Evolutionary conservation across 352 stramenopile species (phyloP), one percentile per base, ranked within the genome.

Genomic region (Pythium angustatum): DNA sequence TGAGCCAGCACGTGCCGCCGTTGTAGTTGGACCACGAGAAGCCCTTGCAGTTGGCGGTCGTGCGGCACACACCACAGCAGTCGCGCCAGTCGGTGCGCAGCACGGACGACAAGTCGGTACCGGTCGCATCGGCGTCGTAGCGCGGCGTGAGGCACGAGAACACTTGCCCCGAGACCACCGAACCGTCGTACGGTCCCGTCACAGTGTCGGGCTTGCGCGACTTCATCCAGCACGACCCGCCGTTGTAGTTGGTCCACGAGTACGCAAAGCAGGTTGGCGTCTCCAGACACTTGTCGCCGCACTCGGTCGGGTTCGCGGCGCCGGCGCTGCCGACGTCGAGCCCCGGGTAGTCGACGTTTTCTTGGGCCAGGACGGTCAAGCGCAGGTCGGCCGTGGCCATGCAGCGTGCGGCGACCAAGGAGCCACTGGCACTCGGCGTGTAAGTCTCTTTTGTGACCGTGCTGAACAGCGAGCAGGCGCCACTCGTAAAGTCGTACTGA

Each of bases 1-100:
- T 88, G 34, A 89, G 67, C 69, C 71, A 90, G 52, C 78, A 87
- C 17, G 74, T 87, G 3, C 78, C 81, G 12, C 73, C 64, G 40
- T 79, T 85, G 71, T 72, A 71, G 62, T 73, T 73, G 17, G 48
- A 78, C 79, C 81, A 88, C 0, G 76, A 3, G 5, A 6, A 30
- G 27, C 2, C 44, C 14, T 31, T 27, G 44, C 44, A 52, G 47
- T 27, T 19, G 1, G 11, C 15, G 14, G 5, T 9, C 10, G 31
- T 31, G 21, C 50, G 50, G 21, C 50, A 58, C 31, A 58, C 50
- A 9, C 31, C 50, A 17, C 50, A 58, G 31, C 50, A 58, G n/a
- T 58, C 50, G n/a, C 6, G 7, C 31, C 34, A 58, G 5, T 57
- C 30, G 22, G 47, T 11, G 6, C 47, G 47, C 14, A 21, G 6